phyloP scores from a whole-genome alignment of 2,329 filamentous ascomycete genomes.

The Phialophora expanda region DNA sequence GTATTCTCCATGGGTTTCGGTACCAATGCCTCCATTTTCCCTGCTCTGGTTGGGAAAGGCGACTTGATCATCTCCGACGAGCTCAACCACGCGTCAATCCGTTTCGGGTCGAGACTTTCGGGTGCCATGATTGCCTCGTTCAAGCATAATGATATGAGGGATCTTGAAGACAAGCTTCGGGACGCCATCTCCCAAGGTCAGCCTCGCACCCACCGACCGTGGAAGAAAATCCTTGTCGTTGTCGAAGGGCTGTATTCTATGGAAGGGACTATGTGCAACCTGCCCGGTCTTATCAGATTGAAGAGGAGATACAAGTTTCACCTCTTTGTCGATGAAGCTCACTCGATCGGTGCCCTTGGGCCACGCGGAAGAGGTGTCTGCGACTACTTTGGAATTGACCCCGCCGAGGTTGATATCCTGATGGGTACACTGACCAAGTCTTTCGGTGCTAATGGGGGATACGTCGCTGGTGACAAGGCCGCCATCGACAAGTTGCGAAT shows the following conservation, averaged over 20 bases:
- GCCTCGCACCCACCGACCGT: slow-evolving; percentile 95
- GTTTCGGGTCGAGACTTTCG: slow-evolving; percentile 89
- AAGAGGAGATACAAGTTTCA: slow-evolving; percentile 98
- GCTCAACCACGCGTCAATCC: slow-evolving; percentile 96
- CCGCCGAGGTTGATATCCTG: slow-evolving; percentile 85
- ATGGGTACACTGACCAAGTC: slow-evolving; percentile 99
- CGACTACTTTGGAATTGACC: slow-evolving; percentile 93
- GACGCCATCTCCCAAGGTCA: slow-evolving; percentile 96
- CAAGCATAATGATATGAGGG: slow-evolving; percentile 94
- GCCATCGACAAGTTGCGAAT: slow-evolving; percentile 90
- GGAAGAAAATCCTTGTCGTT: slow-evolving; percentile 98
- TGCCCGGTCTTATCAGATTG: slow-evolving; percentile 83
- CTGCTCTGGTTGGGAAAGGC: slow-evolving; percentile 88
- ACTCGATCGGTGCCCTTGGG: slow-evolving; percentile 91
- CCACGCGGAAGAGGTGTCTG: slow-evolving; percentile 89
- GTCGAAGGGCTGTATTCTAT: slow-evolving; percentile 98
- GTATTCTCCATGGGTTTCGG: slow-evolving; percentile 99
- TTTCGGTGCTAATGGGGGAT: slow-evolving; percentile 96
- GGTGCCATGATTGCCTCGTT: slow-evolving; percentile 95
- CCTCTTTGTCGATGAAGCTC: slow-evolving; percentile 94
- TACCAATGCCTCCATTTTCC: slow-evolving; percentile 92
- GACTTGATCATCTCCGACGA: slow-evolving; percentile 96
- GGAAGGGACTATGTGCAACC: slow-evolving; percentile 98
- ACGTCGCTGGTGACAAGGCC: slow-evolving; percentile 84
- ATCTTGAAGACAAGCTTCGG: slow-evolving; percentile 83